phyloP scores from a whole-genome alignment of 108 stramenopile species.

The Nitzschia inconspicua region DNA sequence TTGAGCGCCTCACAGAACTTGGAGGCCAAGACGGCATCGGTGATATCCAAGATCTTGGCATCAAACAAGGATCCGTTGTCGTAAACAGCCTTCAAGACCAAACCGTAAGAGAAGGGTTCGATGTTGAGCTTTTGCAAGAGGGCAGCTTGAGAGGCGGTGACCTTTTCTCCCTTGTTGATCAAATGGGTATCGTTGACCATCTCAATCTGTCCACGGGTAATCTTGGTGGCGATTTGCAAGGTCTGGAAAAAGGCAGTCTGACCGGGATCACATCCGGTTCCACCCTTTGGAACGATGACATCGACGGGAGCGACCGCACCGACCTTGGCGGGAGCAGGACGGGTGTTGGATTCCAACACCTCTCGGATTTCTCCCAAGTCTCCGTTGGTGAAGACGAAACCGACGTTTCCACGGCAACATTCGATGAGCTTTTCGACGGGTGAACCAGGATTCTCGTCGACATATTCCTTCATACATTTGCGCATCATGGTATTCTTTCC shows the following conservation, averaged over 20 bases:
- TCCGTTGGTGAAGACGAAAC: constrained; percentile 99
- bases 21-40: constrained; percentile 87
- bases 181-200: constrained; percentile 95
- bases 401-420: constrained; percentile 93
- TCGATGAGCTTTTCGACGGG: constrained; percentile 75
- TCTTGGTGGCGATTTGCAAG: constrained; percentile 99
- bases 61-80: constrained; percentile 96
- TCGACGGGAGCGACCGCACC: constrained; percentile 91
- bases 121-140: constrained; percentile 96
- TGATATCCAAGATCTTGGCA: constrained; percentile 95
- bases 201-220: constrained; percentile 95
- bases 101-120: constrained; percentile 97
- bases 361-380: constrained; percentile 86
- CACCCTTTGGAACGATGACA: constrained; percentile 96
- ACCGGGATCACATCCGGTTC: constrained; percentile 99
- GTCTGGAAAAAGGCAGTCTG: constrained; percentile 99
- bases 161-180: constrained; percentile 91
- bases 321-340: constrained; percentile 97
- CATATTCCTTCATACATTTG: constrained; percentile 89
- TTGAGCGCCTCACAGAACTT: constrained; percentile 88
- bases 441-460: constrained; percentile 89
- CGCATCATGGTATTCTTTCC: constrained; percentile 99
- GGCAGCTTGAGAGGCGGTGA: constrained; percentile 89
- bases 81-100: constrained; percentile 88
- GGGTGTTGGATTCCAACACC: constrained; percentile 79